Conservation (phyloP, 176 grass and related monocot genomes). For the Zea mays region DNA sequence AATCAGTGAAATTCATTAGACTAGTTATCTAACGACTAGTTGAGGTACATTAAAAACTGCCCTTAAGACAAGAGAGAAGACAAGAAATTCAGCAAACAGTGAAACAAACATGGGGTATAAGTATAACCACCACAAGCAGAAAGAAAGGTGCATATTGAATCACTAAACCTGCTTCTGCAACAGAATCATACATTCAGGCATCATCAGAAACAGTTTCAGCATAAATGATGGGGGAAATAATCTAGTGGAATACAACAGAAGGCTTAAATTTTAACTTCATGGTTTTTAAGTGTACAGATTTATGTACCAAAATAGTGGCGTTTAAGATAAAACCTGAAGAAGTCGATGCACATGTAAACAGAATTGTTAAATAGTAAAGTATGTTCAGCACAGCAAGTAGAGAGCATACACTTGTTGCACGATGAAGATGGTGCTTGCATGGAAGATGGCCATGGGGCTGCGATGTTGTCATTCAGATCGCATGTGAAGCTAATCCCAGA, state of each 20-base stretch:
- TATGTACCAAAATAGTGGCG: not conserved
- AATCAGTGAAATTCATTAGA: not conserved
- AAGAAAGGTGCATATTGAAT: slow-evolving; percentile 4
- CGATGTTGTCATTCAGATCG: slow-evolving; percentile 99
- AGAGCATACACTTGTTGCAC: slow-evolving; percentile 84
- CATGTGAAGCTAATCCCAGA: slow-evolving; percentile 96
- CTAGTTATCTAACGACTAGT: not conserved
- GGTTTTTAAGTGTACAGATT: not conserved
- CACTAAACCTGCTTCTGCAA: not conserved
- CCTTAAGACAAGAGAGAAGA: not conserved
- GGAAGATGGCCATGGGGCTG: slow-evolving; percentile 89
- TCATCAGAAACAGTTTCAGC: slow-evolving; percentile 15
- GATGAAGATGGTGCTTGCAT: slow-evolving; percentile 62
- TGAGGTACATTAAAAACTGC: not conserved
- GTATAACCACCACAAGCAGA: not conserved
- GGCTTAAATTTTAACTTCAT: not conserved
- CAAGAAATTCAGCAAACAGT: not conserved
- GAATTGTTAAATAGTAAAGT: not conserved
- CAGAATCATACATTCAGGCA: not conserved
- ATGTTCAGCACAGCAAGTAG: slow-evolving; percentile 32
- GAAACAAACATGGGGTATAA: not conserved
- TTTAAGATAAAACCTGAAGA: slow-evolving; percentile 6
- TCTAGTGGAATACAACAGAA: slow-evolving; percentile 14
- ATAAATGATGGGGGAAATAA: slow-evolving; percentile 3
- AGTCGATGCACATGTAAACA: slow-evolving; percentile 11